phyloP scores from a whole-genome alignment of 805 yeast genomes.

The Candida sanyiensis region DNA sequence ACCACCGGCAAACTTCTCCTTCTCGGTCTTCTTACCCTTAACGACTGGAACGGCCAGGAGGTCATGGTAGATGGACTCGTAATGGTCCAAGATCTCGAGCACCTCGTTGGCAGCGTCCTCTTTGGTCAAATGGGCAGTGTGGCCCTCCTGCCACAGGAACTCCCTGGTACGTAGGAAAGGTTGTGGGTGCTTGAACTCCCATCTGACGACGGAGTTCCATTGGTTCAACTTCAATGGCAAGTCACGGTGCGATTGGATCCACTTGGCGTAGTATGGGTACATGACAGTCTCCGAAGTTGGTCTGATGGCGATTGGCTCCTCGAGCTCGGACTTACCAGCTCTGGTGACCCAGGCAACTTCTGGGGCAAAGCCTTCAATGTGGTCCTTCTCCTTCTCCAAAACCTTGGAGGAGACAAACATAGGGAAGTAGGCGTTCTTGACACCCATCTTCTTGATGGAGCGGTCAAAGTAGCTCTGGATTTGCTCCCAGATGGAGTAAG shows the following conservation, averaged over 20 bases:
- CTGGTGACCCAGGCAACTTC: slow-evolving; percentile 99
- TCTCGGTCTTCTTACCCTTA: slow-evolving; percentile 92
- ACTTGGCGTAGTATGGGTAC: slow-evolving; percentile 98
- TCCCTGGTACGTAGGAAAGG: slow-evolving; percentile 98
- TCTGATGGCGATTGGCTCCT: slow-evolving; percentile 97
- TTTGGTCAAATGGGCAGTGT: slow-evolving; percentile 87
- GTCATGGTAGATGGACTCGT: slow-evolving; percentile 80
- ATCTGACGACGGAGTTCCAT: slow-evolving; percentile 99
- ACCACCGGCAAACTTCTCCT: slow-evolving; percentile 98
- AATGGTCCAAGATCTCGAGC: slow-evolving; percentile 75
- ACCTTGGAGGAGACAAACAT: slow-evolving; percentile 94
- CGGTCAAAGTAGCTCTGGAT: slow-evolving; percentile 84
- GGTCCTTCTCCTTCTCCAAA: slow-evolving; percentile 96
- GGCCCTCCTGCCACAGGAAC: slow-evolving; percentile 99
- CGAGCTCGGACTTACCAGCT: slow-evolving; percentile 91
- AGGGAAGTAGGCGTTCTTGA: slow-evolving; percentile 94
- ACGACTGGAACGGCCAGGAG: slow-evolving; percentile 95
- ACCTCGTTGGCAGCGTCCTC: slow-evolving; percentile 85
- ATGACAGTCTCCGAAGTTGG: slow-evolving; percentile 99
- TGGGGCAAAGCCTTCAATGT: slow-evolving; percentile 98
- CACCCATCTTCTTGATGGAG: slow-evolving; percentile 82
- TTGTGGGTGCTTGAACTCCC: slow-evolving; percentile 99
- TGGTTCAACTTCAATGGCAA: slow-evolving; percentile 94
- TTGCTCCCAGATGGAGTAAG: slow-evolving; percentile 90
- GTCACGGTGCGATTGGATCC: slow-evolving; percentile 98